Evolutionary conservation across 2,329 filamentous ascomycete genomes (phyloP), one percentile per base, ranked within the genome.

Genomic region (Talaromyces sp.): DNA sequence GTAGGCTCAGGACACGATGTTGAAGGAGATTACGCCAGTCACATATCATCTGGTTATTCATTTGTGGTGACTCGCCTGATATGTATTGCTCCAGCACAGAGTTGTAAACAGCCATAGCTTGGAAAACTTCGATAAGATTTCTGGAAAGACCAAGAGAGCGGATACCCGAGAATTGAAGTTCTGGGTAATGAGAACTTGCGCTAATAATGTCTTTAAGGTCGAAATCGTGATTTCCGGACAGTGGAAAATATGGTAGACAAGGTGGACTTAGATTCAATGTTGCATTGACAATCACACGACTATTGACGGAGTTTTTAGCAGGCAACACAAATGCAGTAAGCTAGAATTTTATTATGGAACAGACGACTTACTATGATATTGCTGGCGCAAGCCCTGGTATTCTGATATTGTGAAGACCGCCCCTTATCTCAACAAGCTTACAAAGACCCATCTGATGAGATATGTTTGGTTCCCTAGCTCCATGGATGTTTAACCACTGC

Each of bases 1-100:
- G 70, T 3, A 79, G 66, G 5, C 68, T 73, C 60, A 79, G 66
- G 10, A 79, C 71, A 14, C 68, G 72, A 52, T 77, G 73, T 62
- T 80, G 76, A 33, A 78, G 72, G 4, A 76, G 70, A 56, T 80
- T 81, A 22, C 78, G 75, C 61, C 77, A 74, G 66, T 81, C 78
- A 22, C 71, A 66, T 6, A 78, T 65, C 3, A 73, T 60, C 8
- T 72, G 68, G 24, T 66, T 43, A 35, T 75, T 71, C 4, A 68
- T 62, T 14, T 68, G 66, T 33, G 59, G 45, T 1, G 65, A 66
- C 31, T 64, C 57, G 3, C 57, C 65, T 7, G 66, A 60, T 14
- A 74, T 64, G 37, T 69, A 70, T n/a, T 66, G 61, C 56, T 73
- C 70, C 22, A 76, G 69, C 10, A 72, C 70, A 8, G 68, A 67